phyloP scores from a whole-genome alignment of 1,139 yeast species.

The Geotrichum siamense region DNA sequence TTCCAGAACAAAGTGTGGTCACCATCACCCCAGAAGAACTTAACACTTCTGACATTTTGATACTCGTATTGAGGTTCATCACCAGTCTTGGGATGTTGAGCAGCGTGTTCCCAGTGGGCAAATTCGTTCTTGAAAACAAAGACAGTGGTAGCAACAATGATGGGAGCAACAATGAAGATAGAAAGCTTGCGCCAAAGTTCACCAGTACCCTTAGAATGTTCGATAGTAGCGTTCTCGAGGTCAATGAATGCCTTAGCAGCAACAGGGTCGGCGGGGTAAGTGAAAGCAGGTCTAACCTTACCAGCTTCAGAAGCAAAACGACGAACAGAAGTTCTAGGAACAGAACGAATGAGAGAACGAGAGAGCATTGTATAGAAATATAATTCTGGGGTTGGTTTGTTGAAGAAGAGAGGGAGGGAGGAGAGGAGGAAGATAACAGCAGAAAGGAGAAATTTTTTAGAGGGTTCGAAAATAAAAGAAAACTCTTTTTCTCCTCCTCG shows the following conservation, averaged over 20 bases:
- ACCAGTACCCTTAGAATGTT: slow-evolving; percentile 74
- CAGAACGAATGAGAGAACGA: slow-evolving; percentile 20
- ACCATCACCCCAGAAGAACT: slow-evolving; percentile 91
- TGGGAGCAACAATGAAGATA: slow-evolving; percentile 73
- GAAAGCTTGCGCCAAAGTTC: slow-evolving; percentile 81
- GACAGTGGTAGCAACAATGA: slow-evolving; percentile 63
- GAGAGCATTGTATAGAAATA: slow-evolving; percentile 13
- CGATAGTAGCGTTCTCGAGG: slow-evolving; percentile 50
- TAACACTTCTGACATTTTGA: slow-evolving; percentile 75
- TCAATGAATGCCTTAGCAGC: slow-evolving; percentile 51
- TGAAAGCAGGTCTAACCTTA: slow-evolving; percentile 33
- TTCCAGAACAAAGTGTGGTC: slow-evolving; percentile 97
- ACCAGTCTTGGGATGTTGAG: slow-evolving; percentile 46
- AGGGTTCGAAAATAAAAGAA: background rate
- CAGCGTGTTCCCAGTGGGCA: slow-evolving; percentile 78
- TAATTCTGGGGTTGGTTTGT: slow-evolving; percentile 5
- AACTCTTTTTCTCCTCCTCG: background rate
- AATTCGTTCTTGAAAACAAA: slow-evolving; percentile 76
- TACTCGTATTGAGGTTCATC: slow-evolving; percentile 82
- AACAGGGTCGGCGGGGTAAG: slow-evolving; percentile 39
- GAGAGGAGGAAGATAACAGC: slow-evolving; percentile 1
- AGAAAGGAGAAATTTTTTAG: slow-evolving; percentile 1
- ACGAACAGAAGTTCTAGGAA: slow-evolving; percentile 19
- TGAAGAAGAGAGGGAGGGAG: background rate
- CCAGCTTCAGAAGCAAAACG: slow-evolving; percentile 28